Evolutionary conservation across 2,329 filamentous ascomycete genomes (phyloP), one percentile per base, ranked within the genome.

Genomic region (Aspergillus fumigatiaffinis): DNA sequence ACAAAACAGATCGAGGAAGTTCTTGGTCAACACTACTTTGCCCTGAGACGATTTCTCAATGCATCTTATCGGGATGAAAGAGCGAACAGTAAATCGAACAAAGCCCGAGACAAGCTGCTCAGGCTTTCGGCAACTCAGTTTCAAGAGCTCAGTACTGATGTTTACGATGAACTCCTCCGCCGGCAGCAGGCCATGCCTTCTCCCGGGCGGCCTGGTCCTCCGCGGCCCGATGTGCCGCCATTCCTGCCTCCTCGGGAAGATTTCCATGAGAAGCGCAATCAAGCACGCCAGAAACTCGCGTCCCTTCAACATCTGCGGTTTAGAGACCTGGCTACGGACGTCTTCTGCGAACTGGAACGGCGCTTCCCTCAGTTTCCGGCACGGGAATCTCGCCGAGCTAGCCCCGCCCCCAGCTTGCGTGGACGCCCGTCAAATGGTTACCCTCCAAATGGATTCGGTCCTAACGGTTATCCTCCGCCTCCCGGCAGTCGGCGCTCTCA

Each of bases 221-320:
- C 74, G 35, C 74, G 74, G 14, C 63, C 78, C 66, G 73, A 82
- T 73, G 69, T 81, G 63, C 90, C 91, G 1, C 78, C 85, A 12
- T 95, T 87, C 70, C 83, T 99, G 5, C 79, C 90, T 25, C 91
- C 94, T n/a, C 91, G 93, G 72, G 84, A 88, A 63, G 88, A 87
- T 62, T 97, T 97, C 76, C 94, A 99, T 74, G 92, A 92, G 2
- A 99, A 97, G 77, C 88, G 94, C 61, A 99, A 99, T 71, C 92
- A 97, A 73, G 94, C 94, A n/a, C 86, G 94, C 44, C 92, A 97
- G 75, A 95, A 96, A 73, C 84, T 99, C 21, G 93, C 92, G 0
- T 96, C 92, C 0, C 84, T 99, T 14, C 91, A 92, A 3, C 87
- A 89, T 23, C 87, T 91, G 26, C 84, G 93, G 57, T 99, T 99